Conservation (phyloP, 495 filamentous ascomycete species). For the Penicillium goetzii region DNA sequence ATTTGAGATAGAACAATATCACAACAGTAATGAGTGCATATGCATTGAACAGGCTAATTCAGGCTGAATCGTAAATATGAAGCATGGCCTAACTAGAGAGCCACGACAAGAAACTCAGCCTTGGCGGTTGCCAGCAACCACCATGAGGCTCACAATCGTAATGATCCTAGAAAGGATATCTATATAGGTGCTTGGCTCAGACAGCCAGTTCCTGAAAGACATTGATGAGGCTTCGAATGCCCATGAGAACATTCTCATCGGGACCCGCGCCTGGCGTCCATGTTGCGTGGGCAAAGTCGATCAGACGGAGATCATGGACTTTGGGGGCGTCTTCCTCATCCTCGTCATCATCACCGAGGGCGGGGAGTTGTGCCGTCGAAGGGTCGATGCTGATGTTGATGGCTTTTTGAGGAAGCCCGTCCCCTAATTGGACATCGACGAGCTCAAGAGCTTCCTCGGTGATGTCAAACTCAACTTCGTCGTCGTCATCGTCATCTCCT, state of each 20-base stretch:
- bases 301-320: slow-evolving; percentile 82
- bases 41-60: slow-evolving; percentile 5
- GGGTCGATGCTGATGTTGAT: slow-evolving; percentile 50
- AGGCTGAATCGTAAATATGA: neutral
- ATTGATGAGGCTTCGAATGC: slow-evolving; percentile 72
- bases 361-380: slow-evolving; percentile 32
- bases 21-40: neutral
- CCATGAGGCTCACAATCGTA: slow-evolving; percentile 11
- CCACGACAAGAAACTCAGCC: neutral
- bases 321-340: slow-evolving; percentile 70
- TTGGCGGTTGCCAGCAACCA: slow-evolving; percentile 38
- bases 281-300: slow-evolving; percentile 93
- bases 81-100: neutral
- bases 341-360: slow-evolving; percentile 66
- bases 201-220: slow-evolving; percentile 67
- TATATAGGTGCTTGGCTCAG: slow-evolving; percentile 20
- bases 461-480: slow-evolving; percentile 62
- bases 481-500: slow-evolving; percentile 55
- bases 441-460: slow-evolving; percentile 41
- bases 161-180: neutral
- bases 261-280: slow-evolving; percentile 86
- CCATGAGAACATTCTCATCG: slow-evolving; percentile 81
- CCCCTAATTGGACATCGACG: slow-evolving; percentile 36
- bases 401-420: slow-evolving; percentile 34
- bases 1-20: neutral